Evolutionary conservation across 805 yeast species (phyloP).

Genomic region (Teunomyces kruisii): DNA sequence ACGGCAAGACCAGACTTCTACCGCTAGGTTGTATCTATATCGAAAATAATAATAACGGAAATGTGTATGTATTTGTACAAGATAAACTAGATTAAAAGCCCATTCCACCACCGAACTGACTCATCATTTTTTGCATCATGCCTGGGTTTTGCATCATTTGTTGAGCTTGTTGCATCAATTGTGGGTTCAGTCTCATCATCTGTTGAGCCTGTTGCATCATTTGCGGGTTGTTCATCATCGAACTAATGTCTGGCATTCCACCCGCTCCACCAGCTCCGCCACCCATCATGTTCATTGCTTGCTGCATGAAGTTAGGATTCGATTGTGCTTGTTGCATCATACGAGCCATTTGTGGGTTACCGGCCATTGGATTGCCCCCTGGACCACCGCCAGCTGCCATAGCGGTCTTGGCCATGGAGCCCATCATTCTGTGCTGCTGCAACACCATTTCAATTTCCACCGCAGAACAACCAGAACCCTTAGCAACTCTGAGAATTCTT

Average conservation of each 20-base stretch:
- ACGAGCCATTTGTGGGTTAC: slow-evolving; percentile 47
- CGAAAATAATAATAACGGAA: background rate
- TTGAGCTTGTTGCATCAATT: slow-evolving; percentile 45
- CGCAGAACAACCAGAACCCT: slow-evolving; percentile 91
- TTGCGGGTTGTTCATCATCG: slow-evolving; percentile 57
- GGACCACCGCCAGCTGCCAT: slow-evolving; percentile 48
- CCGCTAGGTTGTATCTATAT: slow-evolving; percentile 44
- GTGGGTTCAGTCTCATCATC: slow-evolving; percentile 46
- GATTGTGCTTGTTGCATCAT: slow-evolving; percentile 57
- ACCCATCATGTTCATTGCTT: slow-evolving; percentile 64
- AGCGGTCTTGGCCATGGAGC: slow-evolving; percentile 79
- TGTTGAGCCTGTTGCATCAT: slow-evolving; percentile 49
- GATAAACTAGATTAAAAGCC: background rate
- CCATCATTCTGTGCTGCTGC: slow-evolving; percentile 91
- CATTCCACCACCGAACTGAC: slow-evolving; percentile 55
- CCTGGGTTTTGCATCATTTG: slow-evolving; percentile 57
- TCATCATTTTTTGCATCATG: slow-evolving; percentile 69
- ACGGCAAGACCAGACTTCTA: slow-evolving; percentile 92
- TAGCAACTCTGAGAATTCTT: slow-evolving; percentile 85
- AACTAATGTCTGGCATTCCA: slow-evolving; percentile 53
- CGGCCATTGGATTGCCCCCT: slow-evolving; percentile 15
- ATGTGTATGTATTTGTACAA: slow-evolving; percentile 3
- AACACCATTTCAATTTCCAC: slow-evolving; percentile 91
- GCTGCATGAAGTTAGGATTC: slow-evolving; percentile 53
- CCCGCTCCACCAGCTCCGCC: slow-evolving; percentile 48